phyloP scores from a whole-genome alignment of 2,329 filamentous ascomycete genomes.

The Huntiella abstrusa region DNA sequence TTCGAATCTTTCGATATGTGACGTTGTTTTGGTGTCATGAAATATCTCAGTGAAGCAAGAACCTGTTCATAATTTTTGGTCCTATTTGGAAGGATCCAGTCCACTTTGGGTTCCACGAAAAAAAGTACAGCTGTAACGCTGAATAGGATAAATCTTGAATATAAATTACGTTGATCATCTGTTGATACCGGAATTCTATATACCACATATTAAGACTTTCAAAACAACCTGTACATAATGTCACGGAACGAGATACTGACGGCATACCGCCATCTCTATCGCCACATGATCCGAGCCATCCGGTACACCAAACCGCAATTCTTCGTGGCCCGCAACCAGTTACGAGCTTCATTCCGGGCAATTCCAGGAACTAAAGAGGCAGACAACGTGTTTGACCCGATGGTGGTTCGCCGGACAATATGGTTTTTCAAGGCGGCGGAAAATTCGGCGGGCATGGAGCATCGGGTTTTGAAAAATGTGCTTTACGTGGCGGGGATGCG shows the following conservation, averaged over 20 bases:
- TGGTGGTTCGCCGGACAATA: conserved; percentile 43
- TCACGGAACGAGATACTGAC: conserved; percentile 29
- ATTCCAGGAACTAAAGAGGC: conserved; percentile 5
- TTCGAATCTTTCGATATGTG: too few species aligned
- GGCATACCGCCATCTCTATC: conserved; percentile 53
- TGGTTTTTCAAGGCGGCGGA: conserved; percentile 52
- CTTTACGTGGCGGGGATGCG: conserved; percentile 29
- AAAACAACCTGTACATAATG: neutral
- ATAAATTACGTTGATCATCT: too few species aligned
- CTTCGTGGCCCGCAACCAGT: conserved; percentile 37
- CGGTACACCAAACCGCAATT: conserved; percentile 53
- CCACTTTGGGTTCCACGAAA: too few species aligned
- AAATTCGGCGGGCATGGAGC: conserved; percentile 46
- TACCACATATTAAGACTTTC: too few species aligned
- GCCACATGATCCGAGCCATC: conserved; percentile 47
- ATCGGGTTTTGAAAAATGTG: conserved; percentile 52
- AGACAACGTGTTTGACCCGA: conserved; percentile 26
- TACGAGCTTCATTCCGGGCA: conserved; percentile 38
- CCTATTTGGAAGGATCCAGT: too few species aligned
- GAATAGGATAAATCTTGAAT: too few species aligned
- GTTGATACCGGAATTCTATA: too few species aligned
- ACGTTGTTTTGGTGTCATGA: too few species aligned
- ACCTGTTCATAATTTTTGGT: too few species aligned
- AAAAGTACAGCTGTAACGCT: too few species aligned
- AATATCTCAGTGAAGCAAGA: too few species aligned